Evolutionary conservation across 2,329 filamentous ascomycete genomes (phyloP), one percentile per base, ranked within the genome.

Genomic region (Talaromyces islandicus): DNA sequence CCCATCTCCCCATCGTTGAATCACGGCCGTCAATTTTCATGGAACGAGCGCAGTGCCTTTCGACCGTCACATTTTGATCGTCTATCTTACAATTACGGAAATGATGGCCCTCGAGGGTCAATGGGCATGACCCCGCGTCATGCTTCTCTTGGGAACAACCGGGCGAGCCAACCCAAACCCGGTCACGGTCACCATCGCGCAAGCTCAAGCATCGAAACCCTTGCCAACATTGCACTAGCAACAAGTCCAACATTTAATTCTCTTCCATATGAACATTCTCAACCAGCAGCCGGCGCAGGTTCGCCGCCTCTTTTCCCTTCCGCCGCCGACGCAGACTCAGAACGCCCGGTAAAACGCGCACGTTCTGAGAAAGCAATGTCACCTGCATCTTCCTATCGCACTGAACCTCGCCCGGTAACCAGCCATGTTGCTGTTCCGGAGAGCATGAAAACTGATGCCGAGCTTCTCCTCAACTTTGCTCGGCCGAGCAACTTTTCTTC

Each of bases 261-360:
- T 54, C 66, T 73, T 27, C 62, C 70, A 38, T 71, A 72, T 60
- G 68, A 69, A 51, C 69, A 68, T 41, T 67, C 72, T 19, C 70
- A 68, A 56, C 69, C 68, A 51, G 61, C 67, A 48, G 67, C 64
- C 51, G 62, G 59, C 48, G 64, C 65, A 19, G 60, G 67, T 48
- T 62, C 68, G 54, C 63, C 71, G 50, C 61, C 71, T 58, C 73
- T 70, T 50, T 70, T 66, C 48, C 55, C 70, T 56, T 68, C 74
- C 54, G 61, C 74, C 54, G 61, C 66, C 54, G 67, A 64, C 51
- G 69, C 71, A 38, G 65, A 69, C 48, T 62, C 66, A 51, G 71
- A 85, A 66, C 78, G 82, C 53, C 84, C 84, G 4, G 72, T 82
- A 21, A 88, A 88, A 71, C 80, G 85, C 48, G 79, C 83, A 54